Evolutionary conservation across 2,329 filamentous ascomycete genomes (phyloP), one percentile per base, ranked within the genome.

Genomic region (Aureobasidium sp.): DNA sequence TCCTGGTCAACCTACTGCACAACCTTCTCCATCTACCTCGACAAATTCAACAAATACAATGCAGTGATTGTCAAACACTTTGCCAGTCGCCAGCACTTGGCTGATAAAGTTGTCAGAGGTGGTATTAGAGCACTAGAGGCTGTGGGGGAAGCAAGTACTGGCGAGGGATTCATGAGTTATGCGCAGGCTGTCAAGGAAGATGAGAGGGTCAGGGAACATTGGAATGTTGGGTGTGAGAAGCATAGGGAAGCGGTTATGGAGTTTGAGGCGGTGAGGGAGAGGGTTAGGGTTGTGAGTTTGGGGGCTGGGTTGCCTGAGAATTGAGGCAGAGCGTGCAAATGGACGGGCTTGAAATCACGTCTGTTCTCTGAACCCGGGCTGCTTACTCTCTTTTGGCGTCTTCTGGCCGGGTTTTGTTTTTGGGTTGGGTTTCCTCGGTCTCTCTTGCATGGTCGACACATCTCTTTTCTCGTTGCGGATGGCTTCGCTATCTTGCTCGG

Each of bases 221-320:
- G 88, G 86, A 74, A 74, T 34, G 71, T 79, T 9, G 83, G 83
- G 9, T 83, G 81, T 63, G 80, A 83, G 47, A 79, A 79, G 63
- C 88, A 91, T 68, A 79, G 82, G 62, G 72, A 77, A 61, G 80
- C 81, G 10, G 75, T 90, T 61, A 76, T 79, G 65, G 81, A 84
- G 65, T 88, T 85, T 68, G 76, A 81, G 72, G 77, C 72, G 48
- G 68, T 78, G 49, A 74, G 74, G 68, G 77, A 79, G 62, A 68
- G 74, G 64, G 75, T 81, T 13, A 67, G 66, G 59, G 61, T 63
- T 36, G 32, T 64, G 48, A 51, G 53, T 44, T 54, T 59, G 16
- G 59, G 45, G 6, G 60, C 37, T 25, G 61, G 61, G 6, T 59
- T 62, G 42, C 42, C 25, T 37, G 61, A 62, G 8, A 48, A 32